Conservation (phyloP, 2,329 filamentous ascomycete genomes). For the Diaporthe citri region DNA sequence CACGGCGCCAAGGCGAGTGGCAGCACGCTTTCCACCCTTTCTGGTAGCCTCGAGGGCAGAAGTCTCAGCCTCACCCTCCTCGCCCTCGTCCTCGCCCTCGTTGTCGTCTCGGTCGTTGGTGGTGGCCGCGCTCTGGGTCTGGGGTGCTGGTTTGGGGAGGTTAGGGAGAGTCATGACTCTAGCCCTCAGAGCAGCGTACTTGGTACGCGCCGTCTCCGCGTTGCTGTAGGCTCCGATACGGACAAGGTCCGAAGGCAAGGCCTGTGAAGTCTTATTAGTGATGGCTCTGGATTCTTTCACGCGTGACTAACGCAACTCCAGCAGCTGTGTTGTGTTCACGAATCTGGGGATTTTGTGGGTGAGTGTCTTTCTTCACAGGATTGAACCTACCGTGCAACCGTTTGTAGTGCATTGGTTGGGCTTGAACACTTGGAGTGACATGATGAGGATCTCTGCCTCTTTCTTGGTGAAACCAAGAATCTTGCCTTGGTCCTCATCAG, state of each 20-base stretch:
- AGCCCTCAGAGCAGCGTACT: background rate
- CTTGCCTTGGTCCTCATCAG: background rate
- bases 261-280: background rate
- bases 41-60: background rate
- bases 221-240: background rate
- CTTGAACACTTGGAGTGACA: background rate
- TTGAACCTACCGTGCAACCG: background rate
- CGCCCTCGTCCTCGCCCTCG: background rate
- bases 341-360: background rate
- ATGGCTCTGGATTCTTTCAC: background rate
- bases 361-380: background rate
- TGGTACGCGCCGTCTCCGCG: background rate
- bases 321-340: background rate
- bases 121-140: background rate
- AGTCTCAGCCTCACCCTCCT: background rate
- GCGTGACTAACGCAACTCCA: background rate
- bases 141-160: background rate
- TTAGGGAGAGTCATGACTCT: background rate
- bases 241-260: background rate
- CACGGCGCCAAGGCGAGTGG: background rate
- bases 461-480: conserved; percentile 6
- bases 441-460: conserved; percentile 7
- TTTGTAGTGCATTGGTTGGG: background rate
- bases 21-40: background rate
- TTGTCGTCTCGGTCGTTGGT: background rate